Evolutionary conservation across 2,329 filamentous ascomycete species (phyloP).

Genomic region (Fusarium papillatum): DNA sequence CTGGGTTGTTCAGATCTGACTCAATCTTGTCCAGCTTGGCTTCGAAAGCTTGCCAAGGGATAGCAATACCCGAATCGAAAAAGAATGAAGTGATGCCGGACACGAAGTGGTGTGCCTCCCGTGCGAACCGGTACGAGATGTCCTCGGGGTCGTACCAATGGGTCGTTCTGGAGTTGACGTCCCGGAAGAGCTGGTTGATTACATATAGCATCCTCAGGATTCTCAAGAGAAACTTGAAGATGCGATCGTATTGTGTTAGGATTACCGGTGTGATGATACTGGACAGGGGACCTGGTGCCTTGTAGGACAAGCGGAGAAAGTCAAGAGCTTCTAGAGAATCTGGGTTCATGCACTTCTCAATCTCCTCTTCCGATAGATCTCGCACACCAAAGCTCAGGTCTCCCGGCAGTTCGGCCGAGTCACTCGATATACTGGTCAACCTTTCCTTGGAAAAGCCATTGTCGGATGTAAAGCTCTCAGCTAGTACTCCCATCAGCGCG

Average conservation of each 20-base stretch:
- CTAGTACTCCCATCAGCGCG: slow-evolving; percentile 87
- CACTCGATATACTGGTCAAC: slow-evolving; percentile 47
- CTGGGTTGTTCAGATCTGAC: slow-evolving; percentile 62
- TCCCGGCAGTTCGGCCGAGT: slow-evolving; percentile 68
- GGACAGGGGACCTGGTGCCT: slow-evolving; percentile 78
- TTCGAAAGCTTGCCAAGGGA: slow-evolving; percentile 81
- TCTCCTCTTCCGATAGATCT: slow-evolving; percentile 82
- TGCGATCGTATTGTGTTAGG: slow-evolving; percentile 84
- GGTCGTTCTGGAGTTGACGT: slow-evolving; percentile 60
- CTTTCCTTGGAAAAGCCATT: slow-evolving; percentile 34
- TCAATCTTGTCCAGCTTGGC: slow-evolving; percentile 75
- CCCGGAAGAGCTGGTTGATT: slow-evolving; percentile 73
- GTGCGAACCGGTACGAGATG: slow-evolving; percentile 70
- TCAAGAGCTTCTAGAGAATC: slow-evolving; percentile 91
- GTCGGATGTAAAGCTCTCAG: slow-evolving; percentile 74
- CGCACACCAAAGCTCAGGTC: slow-evolving; percentile 88
- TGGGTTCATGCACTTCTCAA: slow-evolving; percentile 86
- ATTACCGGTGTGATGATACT: slow-evolving; percentile 79
- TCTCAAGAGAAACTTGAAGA: slow-evolving; percentile 86
- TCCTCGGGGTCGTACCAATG: slow-evolving; percentile 54
- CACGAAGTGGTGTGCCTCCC: slow-evolving; percentile 87
- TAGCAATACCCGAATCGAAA: slow-evolving; percentile 81
- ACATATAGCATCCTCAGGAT: slow-evolving; percentile 85
- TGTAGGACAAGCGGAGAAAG: slow-evolving; percentile 90
- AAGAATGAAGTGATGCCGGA: slow-evolving; percentile 81